Evolutionary conservation across 768 basidiomycete genomes (phyloP).

Genomic region (Auriscalpium vulgare): DNA sequence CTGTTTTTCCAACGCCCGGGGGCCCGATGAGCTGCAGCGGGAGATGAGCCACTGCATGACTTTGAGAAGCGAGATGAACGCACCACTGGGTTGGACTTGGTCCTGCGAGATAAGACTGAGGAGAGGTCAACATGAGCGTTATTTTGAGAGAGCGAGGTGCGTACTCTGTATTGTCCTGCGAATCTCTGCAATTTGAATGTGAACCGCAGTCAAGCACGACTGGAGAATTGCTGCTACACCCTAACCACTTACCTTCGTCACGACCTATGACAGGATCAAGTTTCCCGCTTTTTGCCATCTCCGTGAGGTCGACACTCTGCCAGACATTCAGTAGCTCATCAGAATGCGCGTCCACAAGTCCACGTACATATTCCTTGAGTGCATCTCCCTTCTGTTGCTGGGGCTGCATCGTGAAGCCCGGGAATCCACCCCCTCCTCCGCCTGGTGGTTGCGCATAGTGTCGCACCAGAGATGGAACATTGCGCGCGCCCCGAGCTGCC

Average conservation of each 20-base stretch:
- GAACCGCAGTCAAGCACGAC: neutral
- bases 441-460: constrained; percentile 43
- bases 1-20: constrained; percentile 90
- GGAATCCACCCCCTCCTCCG: constrained; percentile 43
- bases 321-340: neutral
- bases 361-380: constrained; percentile 66
- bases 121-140: neutral
- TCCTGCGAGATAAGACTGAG: constrained; percentile 74
- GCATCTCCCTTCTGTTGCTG: constrained; percentile 78
- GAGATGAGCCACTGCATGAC: neutral
- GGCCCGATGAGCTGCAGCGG: constrained; percentile 61
- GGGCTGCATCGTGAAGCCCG: constrained; percentile 47
- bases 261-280: constrained; percentile 87
- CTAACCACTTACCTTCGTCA: constrained; percentile 54
- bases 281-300: constrained; percentile 77
- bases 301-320: constrained; percentile 78
- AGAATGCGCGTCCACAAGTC: neutral
- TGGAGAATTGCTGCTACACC: neutral
- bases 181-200: constrained; percentile 46
- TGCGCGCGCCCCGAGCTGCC: too few relatives aligned
- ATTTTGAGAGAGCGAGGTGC: constrained; percentile 17
- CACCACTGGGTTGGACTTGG: constrained; percentile 89
- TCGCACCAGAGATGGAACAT: constrained; percentile 14
- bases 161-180: constrained; percentile 84
- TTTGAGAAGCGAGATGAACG: constrained; percentile 18